Conservation (phyloP, 345 rosid genomes). For the Turritis glabra region DNA sequence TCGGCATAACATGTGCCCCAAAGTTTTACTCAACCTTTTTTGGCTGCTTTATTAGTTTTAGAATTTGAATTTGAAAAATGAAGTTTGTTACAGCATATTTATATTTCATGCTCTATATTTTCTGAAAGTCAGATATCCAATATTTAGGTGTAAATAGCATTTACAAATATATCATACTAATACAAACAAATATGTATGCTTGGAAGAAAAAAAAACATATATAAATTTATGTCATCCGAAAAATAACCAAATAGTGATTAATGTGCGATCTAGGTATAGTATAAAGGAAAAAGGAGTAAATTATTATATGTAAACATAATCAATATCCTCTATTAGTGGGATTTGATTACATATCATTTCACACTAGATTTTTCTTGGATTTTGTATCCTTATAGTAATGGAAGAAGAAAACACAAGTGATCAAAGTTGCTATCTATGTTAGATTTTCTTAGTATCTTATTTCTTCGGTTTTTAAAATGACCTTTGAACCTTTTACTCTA, state of each 20-base stretch:
- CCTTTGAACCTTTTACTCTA: neutral
- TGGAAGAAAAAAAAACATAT: neutral
- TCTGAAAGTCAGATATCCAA: neutral
- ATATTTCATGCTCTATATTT: neutral
- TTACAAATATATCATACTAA: neutral
- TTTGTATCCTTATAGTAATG: conserved; percentile 6
- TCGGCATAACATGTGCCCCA: conserved; percentile 14
- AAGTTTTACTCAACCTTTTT: neutral
- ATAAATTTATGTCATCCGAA: neutral
- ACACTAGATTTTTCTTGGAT: neutral
- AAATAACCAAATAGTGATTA: neutral
- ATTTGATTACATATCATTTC: conserved; percentile 20
- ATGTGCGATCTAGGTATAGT: neutral
- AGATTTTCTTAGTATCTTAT: conserved; percentile 16
- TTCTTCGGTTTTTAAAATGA: neutral
- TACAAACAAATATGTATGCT: neutral
- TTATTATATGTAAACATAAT: conserved; percentile 13
- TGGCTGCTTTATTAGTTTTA: neutral
- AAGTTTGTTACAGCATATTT: neutral
- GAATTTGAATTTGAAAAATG: neutral
- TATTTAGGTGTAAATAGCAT: neutral
- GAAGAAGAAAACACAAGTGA: neutral
- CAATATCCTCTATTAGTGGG: conserved; percentile 13
- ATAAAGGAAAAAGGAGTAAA: neutral
- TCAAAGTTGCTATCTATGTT: conserved; percentile 10